Base-by-base conservation (phyloP, 257 asterid genomes). In the Buddleja alternifolia region DNA sequence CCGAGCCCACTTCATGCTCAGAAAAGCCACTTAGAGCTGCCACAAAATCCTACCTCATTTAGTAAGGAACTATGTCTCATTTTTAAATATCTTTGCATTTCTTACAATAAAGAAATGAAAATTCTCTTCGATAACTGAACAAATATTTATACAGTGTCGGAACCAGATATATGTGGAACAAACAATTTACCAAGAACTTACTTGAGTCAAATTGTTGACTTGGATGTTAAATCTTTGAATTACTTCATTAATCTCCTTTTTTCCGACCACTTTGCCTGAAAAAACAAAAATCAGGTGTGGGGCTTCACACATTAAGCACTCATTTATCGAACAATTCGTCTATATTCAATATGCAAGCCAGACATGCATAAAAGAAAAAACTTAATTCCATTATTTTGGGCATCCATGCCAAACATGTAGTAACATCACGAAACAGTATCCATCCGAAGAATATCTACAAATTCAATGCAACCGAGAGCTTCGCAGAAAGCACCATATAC, bases 201-300 rank as follows among this genome's bases (percentile, higher is more conserved):
- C 98, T 80, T 93, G 99, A 67, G 99, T 93, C 85, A 93, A 82
- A 77, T 93, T 93, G 78, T 84, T 83, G 75, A 93, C 90, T 85
- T 93, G 99, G 83, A 93, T 93, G 76, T 93, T 93, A 87, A 90
- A 93, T 59, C 78, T 81, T 79, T 82, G 85, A 55, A 80, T 85
- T 47, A 83, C 80, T 70, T 87, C 95, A 57, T 24, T 70, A 53
- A 93, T 71, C 46, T 88, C 90, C 80, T 82, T 90, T 71, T 86
- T 90, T 4, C 82, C 75, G 47, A 84, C 95, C 45, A 78, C 76
- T 78, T 81, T 89, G 54, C 97, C 97, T 93, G 82, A 69, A 75
- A 67, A 64, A 68, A 76, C 23, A 65, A 57, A 24, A 20, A 53
- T 10, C 51, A 56, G 12, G 3, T 6, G 8, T 25, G 47, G 67